Conservation (phyloP, 495 filamentous ascomycete genomes). For the Podospora conica region DNA sequence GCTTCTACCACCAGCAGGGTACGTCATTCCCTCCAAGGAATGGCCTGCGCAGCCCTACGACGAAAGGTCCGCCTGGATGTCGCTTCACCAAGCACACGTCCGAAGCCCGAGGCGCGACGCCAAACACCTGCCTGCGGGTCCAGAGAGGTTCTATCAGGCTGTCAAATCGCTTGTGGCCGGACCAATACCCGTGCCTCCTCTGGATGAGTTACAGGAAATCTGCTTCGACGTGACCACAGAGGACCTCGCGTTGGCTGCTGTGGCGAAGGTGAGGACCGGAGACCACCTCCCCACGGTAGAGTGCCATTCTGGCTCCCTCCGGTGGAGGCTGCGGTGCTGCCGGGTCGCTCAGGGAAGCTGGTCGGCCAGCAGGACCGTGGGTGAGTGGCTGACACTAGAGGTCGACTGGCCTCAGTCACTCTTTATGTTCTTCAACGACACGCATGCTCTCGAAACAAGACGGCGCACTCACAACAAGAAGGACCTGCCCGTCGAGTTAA, state of each 20-base stretch:
- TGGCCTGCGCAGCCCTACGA: conserved; percentile 37
- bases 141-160: conserved; percentile 43
- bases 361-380: conserved; percentile 23
- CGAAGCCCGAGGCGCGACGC: conserved; percentile 48
- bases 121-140: conserved; percentile 1
- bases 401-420: conserved; percentile 67
- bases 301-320: conserved; percentile 34
- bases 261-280: conserved; percentile 6
- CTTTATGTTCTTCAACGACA: conserved; percentile 62
- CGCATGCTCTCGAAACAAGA: conserved; percentile 48
- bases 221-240: conserved; percentile 29
- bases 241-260: conserved; percentile 24
- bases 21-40: conserved; percentile 19
- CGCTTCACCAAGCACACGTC: conserved; percentile 53
- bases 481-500: conserved; percentile 70
- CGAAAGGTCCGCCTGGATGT: conserved; percentile 38
- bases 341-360: conserved; percentile 1
- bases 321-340: conserved; percentile 37
- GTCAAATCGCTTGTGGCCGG: conserved; percentile 37
- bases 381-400: conserved; percentile 55
- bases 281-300: conserved; percentile 23
- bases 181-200: conserved; percentile 33
- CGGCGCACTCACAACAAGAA: conserved; percentile 64
- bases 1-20: conserved; percentile 16
- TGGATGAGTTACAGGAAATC: conserved; percentile 25